Percentiles rank a stretch among this genome's conserved stretches.
These are phyloP conservation scores for Acephala macrosclerotiorum DNA, from an alignment of 2,329 filamentous ascomycete species.

Conservation along the genomic window DNA sequence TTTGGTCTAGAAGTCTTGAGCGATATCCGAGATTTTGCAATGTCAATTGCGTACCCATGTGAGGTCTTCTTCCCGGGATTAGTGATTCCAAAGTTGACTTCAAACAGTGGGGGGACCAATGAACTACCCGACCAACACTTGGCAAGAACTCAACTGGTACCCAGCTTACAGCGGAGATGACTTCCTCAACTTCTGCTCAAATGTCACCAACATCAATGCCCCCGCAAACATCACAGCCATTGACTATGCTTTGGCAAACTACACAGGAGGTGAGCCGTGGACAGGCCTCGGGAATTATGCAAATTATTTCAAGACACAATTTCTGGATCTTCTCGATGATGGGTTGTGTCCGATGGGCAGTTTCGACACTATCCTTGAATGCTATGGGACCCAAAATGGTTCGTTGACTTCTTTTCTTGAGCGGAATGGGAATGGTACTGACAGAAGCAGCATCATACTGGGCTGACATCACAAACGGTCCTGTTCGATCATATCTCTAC, in stretches of 20 bases:
- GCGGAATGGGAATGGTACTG: background rate
- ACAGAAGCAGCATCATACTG: slow-evolving; percentile 50
- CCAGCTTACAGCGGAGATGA: slow-evolving; percentile 50
- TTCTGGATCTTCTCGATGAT: slow-evolving; percentile 46
- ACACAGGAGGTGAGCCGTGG: slow-evolving; percentile 58
- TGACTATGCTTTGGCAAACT: slow-evolving; percentile 55
- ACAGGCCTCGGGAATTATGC: slow-evolving; percentile 59
- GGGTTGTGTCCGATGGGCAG: slow-evolving; percentile 48
- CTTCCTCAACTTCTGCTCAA: slow-evolving; percentile 60
- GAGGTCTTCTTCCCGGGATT: background rate
- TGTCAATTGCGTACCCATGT: slow-evolving; percentile 54
- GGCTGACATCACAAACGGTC: slow-evolving; percentile 51
- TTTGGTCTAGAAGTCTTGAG: slow-evolving; percentile 55
- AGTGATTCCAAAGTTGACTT: slow-evolving; percentile 10
- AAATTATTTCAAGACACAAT: slow-evolving; percentile 55
- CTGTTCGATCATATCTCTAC: slow-evolving; percentile 56
- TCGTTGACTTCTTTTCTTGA: background rate
- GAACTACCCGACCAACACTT: slow-evolving; percentile 57
- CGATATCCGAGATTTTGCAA: slow-evolving; percentile 55
- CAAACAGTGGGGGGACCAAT: slow-evolving; percentile 51
- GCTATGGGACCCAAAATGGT: slow-evolving; percentile 50
- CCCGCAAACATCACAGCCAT: slow-evolving; percentile 52
- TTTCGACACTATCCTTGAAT: slow-evolving; percentile 49
- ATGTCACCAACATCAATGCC: slow-evolving; percentile 55
- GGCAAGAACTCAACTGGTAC: slow-evolving; percentile 62